These are phyloP conservation scores for Sporothrix luriei DNA, from an alignment of 2,329 filamentous ascomycete species.

Conservation along the genomic window DNA sequence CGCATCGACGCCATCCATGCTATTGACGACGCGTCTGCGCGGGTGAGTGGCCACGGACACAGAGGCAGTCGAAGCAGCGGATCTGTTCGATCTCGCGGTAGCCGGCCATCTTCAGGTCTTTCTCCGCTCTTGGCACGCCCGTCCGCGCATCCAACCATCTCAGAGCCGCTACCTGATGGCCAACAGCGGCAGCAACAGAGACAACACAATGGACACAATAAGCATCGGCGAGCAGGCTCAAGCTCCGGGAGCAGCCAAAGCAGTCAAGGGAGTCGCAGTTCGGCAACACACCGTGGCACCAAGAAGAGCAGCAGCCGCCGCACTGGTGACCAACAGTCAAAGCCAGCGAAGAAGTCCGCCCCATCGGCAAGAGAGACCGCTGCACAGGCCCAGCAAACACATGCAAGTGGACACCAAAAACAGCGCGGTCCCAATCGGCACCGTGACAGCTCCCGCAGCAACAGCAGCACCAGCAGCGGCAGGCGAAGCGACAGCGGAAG, in stretches of 20 bases:
- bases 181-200: slow-evolving; percentile 22
- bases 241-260: background rate
- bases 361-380: background rate
- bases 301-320: background rate
- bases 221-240: background rate
- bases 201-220: slow-evolving; percentile 13
- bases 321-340: background rate
- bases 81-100: slow-evolving; percentile 6
- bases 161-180: slow-evolving; percentile 24
- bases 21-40: slow-evolving; percentile 52
- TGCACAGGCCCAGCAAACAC: background rate
- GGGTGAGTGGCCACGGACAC: slow-evolving; percentile 37
- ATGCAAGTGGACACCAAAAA: background rate
- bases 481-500: slow-evolving; percentile 7
- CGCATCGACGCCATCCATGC: slow-evolving; percentile 53
- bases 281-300: background rate
- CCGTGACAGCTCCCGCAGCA: background rate
- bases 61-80: background rate
- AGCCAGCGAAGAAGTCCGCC: background rate
- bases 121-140: background rate
- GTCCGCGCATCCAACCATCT: background rate
- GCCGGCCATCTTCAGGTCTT: background rate
- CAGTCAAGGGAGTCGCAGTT: too few species aligned
- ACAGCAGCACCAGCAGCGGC: background rate
- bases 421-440: slow-evolving; percentile 31